phyloP scores from a whole-genome alignment of 1,284 basidiomycete species.

The Sporisorium exsertum region DNA sequence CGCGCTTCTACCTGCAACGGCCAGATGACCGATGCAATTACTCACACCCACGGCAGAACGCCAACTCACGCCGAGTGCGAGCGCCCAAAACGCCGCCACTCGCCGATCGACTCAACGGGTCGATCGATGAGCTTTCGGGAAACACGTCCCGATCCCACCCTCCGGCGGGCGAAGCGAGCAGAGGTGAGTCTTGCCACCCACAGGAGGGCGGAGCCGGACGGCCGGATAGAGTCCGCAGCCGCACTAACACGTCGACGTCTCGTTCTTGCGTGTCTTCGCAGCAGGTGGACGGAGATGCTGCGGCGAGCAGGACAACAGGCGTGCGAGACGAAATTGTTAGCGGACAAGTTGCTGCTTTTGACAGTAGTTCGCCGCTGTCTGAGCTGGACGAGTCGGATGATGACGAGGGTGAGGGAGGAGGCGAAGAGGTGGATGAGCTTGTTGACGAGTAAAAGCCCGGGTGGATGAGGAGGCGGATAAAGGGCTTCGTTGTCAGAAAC shows the following conservation, averaged over 20 bases:
- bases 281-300: neutral
- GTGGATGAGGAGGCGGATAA: too few species aligned
- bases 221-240: neutral
- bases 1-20: neutral
- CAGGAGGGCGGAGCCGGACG: neutral
- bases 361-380: slow-evolving; percentile 26
- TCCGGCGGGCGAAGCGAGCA: neutral
- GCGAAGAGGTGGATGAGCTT: slow-evolving; percentile 16
- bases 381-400: slow-evolving; percentile 1
- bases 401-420: neutral
- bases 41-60: neutral
- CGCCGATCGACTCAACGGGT: neutral
- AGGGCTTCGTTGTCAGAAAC: too few species aligned
- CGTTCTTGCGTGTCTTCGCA: neutral
- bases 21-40: neutral
- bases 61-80: neutral
- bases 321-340: neutral
- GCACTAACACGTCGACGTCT: neutral
- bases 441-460: slow-evolving; percentile 10
- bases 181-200: slow-evolving; percentile 5
- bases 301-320: neutral
- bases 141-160: too few species aligned
- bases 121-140: neutral
- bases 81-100: neutral
- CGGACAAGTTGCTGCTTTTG: neutral